A percentile compares a stretch with the other conserved stretches of the same genome.
Conservation (phyloP, 148 eudicot species). For the Silene latifolia region DNA sequence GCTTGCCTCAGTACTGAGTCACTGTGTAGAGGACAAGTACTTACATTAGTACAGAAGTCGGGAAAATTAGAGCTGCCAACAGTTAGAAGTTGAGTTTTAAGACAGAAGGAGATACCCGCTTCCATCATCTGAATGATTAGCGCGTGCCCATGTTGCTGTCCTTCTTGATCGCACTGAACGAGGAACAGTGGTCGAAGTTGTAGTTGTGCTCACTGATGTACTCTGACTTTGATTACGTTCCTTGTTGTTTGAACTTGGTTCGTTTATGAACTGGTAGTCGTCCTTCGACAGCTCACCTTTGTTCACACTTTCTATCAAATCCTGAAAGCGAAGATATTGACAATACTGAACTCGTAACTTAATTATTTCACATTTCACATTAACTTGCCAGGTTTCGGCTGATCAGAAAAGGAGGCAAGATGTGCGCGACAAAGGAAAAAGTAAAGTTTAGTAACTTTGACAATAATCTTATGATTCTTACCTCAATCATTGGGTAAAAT, state of each 20-base stretch:
- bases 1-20: constrained; percentile 61
- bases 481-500: constrained; percentile 95
- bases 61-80: neutral
- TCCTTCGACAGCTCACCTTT: constrained; percentile 71
- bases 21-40: constrained; percentile 35
- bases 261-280: constrained; percentile 73
- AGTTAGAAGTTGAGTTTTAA: neutral
- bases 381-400: neutral
- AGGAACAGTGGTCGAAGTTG: constrained; percentile 41
- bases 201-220: constrained; percentile 34
- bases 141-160: constrained; percentile 86
- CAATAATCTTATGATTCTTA: constrained; percentile 30
- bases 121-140: constrained; percentile 81
- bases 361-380: neutral
- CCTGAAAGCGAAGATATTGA: constrained; percentile 42
- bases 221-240: constrained; percentile 29
- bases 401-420: constrained; percentile 1
- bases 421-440: neutral
- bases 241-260: constrained; percentile 33
- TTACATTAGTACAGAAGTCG: neutral
- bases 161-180: constrained; percentile 89
- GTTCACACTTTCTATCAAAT: constrained; percentile 67
- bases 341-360: neutral
- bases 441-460: constrained; percentile 1
- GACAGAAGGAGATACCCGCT: constrained; percentile 46